Evolutionary conservation across 345 rosid genomes (phyloP).

Genomic region (Linum tenue): DNA sequence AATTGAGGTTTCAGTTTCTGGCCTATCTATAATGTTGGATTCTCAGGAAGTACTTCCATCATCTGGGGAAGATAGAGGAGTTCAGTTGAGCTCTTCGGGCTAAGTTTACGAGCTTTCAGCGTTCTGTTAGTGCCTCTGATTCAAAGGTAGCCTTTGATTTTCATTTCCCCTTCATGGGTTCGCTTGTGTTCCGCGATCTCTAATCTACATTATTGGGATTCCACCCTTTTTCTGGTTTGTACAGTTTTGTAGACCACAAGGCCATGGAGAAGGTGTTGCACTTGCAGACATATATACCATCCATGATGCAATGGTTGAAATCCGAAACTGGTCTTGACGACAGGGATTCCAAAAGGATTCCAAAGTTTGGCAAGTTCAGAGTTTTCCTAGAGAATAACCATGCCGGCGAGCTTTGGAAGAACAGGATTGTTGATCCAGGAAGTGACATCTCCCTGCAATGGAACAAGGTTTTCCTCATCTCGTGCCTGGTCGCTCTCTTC

Average conservation of each 20-base stretch:
- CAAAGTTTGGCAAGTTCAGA: slow-evolving; percentile 15
- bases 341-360: background rate
- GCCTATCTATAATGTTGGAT: no score
- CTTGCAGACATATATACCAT: background rate
- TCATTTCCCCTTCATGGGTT: background rate
- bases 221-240: no score
- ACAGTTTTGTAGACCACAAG: background rate
- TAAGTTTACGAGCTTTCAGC: background rate
- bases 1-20: no score
- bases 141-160: background rate
- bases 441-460: slow-evolving; percentile 32
- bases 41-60: background rate
- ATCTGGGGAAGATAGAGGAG: no score
- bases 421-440: slow-evolving; percentile 41
- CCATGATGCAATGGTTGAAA: background rate
- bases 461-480: slow-evolving; percentile 48
- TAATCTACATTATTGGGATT: background rate
- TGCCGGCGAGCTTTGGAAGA: slow-evolving; percentile 11
- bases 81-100: background rate
- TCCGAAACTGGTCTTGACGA: background rate
- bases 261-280: background rate
- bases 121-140: background rate
- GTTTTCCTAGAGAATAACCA: slow-evolving; percentile 59
- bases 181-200: background rate
- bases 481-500: slow-evolving; percentile 46